A percentile compares a stretch with the other conserved stretches of the same genome.
Conservation (phyloP, 2,329 filamentous ascomycete species). For the Aspergillus eucalypticola region DNA sequence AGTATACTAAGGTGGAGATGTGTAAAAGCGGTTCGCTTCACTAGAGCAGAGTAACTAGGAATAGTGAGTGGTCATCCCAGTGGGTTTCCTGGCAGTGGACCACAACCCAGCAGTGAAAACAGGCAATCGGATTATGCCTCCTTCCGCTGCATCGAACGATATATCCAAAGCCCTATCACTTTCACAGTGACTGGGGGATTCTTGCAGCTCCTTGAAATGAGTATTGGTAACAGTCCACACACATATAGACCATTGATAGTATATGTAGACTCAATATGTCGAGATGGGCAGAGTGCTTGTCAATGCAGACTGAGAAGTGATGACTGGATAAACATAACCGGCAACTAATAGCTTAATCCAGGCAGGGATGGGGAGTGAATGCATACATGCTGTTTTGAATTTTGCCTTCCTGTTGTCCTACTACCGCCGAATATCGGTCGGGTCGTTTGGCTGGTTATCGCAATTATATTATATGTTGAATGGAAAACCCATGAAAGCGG, state of each 20-base stretch:
- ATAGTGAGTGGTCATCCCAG: not conserved
- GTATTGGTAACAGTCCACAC: slow-evolving; percentile 5
- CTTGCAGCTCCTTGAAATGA: no score
- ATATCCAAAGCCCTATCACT: not conserved
- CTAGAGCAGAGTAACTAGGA: not conserved
- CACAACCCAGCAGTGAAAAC: not conserved
- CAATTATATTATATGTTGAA: no score
- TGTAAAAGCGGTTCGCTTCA: not conserved
- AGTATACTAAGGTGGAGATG: not conserved
- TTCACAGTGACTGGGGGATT: not conserved
- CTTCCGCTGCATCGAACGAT: not conserved
- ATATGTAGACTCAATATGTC: slow-evolving; percentile 12
- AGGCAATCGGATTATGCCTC: not conserved
- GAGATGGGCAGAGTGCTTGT: slow-evolving; percentile 24
- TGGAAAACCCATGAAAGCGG: no score
- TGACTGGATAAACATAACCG: slow-evolving; percentile 20
- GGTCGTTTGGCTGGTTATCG: not conserved
- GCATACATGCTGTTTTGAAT: slow-evolving; percentile 1
- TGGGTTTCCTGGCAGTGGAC: not conserved
- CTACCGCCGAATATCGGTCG: not conserved
- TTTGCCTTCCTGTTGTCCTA: not conserved
- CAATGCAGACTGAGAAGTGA: slow-evolving; percentile 16
- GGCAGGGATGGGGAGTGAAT: not conserved
- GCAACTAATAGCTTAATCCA: not conserved
- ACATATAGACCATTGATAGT: slow-evolving; percentile 12